Percentiles rank a stretch among this genome's conserved stretches.
phyloP scores from a whole-genome alignment of 192 early-diverging fungal genomes.

The Backusella macrospora region DNA sequence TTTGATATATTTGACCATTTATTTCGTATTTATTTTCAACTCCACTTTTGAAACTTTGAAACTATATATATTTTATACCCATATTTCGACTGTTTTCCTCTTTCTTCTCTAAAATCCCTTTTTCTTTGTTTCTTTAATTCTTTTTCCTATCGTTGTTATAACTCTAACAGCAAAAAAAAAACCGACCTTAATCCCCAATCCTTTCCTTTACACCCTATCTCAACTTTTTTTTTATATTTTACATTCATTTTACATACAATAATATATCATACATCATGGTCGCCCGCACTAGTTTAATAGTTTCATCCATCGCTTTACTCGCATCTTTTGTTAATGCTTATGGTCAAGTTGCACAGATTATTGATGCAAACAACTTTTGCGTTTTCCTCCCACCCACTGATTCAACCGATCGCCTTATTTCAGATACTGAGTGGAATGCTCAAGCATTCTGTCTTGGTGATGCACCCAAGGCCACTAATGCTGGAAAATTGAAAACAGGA shows the following conservation, averaged over 20 bases:
- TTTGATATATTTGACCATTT: constrained; percentile 9
- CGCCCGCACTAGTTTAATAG: constrained; percentile 13
- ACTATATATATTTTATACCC: constrained; percentile 4
- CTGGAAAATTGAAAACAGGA: constrained; percentile 43
- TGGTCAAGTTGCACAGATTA: constrained; percentile 33
- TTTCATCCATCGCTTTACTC: constrained; percentile 17
- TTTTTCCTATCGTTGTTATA: neutral
- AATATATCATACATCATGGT: constrained; percentile 10
- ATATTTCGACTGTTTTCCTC: constrained; percentile 2
- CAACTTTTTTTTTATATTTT: neutral
- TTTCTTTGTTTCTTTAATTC: constrained; percentile 4
- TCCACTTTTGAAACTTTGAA: neutral
- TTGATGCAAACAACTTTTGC: constrained; percentile 41
- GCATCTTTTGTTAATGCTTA: constrained; percentile 15
- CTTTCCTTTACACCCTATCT: neutral
- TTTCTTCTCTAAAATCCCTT: constrained; percentile 7
- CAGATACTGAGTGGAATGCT: constrained; percentile 45
- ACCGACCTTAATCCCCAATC: neutral
- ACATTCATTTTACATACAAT: constrained; percentile 5
- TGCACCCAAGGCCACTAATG: constrained; percentile 34
- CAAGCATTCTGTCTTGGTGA: constrained; percentile 48
- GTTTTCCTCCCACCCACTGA: constrained; percentile 48
- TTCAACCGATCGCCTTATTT: constrained; percentile 39
- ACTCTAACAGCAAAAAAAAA: neutral
- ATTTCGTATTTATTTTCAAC: constrained; percentile 11